phyloP scores from a whole-genome alignment of 768 basidiomycete species.

The Zangia roseola region DNA sequence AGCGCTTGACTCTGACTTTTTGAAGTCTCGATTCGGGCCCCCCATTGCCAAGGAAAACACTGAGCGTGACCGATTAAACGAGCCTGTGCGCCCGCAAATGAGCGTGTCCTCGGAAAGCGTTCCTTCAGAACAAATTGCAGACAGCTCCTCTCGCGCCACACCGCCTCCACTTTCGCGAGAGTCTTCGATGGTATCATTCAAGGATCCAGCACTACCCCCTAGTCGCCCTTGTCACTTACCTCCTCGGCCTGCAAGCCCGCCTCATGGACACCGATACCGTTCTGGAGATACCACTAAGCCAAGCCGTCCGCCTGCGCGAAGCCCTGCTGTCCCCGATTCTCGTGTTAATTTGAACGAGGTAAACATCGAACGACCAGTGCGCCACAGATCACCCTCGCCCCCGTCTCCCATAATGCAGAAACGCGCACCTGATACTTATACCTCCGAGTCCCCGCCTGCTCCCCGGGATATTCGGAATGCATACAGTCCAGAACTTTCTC shows the following conservation, averaged over 20 bases:
- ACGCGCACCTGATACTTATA: conserved; percentile 6
- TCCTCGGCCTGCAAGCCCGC: conserved; percentile 21
- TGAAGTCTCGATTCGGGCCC: conserved; percentile 34
- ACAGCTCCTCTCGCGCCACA: conserved; percentile 21
- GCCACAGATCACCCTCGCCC: conserved; percentile 7
- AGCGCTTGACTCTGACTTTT: background rate
- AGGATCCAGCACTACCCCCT: conserved; percentile 4
- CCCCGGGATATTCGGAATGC: conserved; percentile 9
- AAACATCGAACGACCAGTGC: conserved; percentile 1
- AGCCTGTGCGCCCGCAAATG: conserved; percentile 3
- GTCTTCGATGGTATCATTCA: conserved; percentile 24
- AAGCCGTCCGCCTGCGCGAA: background rate
- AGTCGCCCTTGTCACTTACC: conserved; percentile 21
- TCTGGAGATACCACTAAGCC: conserved; percentile 8
- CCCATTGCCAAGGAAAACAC: conserved; percentile 22
- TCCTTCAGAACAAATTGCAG: conserved; percentile 10
- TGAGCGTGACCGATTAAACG: background rate
- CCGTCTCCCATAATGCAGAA: conserved; percentile 1
- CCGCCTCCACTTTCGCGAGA: conserved; percentile 31
- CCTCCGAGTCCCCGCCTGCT: conserved; percentile 4
- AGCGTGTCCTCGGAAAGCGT: conserved; percentile 19
- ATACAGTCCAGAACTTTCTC: conserved; percentile 8
- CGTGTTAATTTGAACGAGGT: conserved; percentile 5
- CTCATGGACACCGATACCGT: conserved; percentile 6
- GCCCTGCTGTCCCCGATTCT: background rate